Evolutionary conservation across 2,329 filamentous ascomycete species (phyloP).

Genomic region (Fusarium bulbicola): DNA sequence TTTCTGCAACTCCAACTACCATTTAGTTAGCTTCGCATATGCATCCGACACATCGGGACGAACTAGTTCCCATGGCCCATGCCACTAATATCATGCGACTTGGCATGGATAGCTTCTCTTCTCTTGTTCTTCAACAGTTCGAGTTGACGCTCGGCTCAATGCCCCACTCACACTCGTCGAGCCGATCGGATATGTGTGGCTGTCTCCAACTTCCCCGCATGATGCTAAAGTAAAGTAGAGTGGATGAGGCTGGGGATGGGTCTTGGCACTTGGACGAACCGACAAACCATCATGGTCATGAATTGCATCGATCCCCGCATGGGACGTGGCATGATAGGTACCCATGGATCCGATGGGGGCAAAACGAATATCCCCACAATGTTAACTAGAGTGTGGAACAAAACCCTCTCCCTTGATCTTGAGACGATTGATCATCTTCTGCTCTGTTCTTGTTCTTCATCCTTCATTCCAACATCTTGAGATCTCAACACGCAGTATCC

Average conservation of each 20-base stretch:
- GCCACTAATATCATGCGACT: constrained; percentile 13
- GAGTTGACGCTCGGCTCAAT: constrained; percentile 34
- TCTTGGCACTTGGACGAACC: constrained; percentile 3
- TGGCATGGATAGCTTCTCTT: not conserved
- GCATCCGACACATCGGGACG: not conserved
- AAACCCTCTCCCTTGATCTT: constrained; percentile 19
- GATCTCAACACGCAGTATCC: not conserved
- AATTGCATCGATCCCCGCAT: not conserved
- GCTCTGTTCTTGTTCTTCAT: not conserved
- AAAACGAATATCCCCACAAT: constrained; percentile 15
- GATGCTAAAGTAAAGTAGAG: constrained; percentile 12
- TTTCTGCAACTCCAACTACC: not conserved
- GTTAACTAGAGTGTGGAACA: constrained; percentile 6
- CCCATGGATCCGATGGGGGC: constrained; percentile 22
- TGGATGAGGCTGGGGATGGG: constrained; percentile 5
- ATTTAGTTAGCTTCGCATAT: not conserved
- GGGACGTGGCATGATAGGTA: constrained; percentile 24
- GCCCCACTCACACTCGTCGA: constrained; percentile 39
- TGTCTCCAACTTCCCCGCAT: constrained; percentile 42
- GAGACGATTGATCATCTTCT: not conserved
- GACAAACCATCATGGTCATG: constrained; percentile 2
- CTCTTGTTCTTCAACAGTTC: not conserved
- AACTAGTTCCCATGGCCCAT: constrained; percentile 2
- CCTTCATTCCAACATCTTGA: not conserved
- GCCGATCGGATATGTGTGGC: constrained; percentile 40